Percentiles rank a stretch among this genome's conserved stretches.
Evolutionary conservation across 2,329 filamentous ascomycete genomes (phyloP).

Genomic region (Scortechinia acanthostroma): DNA sequence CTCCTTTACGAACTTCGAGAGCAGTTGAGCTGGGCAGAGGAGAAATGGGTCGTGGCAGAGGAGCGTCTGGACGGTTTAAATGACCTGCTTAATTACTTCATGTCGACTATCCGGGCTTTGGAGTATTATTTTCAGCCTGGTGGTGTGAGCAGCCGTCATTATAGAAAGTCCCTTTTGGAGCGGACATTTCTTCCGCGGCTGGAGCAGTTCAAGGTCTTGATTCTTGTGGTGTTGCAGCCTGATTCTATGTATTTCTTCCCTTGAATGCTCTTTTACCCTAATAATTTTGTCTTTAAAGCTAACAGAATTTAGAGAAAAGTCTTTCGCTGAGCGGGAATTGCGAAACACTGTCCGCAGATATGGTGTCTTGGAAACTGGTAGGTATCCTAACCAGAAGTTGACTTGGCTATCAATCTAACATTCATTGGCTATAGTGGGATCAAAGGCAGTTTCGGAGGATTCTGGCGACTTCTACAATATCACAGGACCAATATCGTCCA

Average conservation of each 20-base stretch:
- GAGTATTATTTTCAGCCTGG: conserved; percentile 19
- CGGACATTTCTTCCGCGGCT: conserved; percentile 13
- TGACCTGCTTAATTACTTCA: conserved; percentile 13
- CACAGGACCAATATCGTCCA: conserved; percentile 8
- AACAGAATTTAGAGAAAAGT: not conserved
- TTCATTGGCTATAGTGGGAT: too few species aligned
- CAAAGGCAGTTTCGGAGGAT: too few species aligned
- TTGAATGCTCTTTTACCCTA: not conserved
- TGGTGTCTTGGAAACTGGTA: not conserved
- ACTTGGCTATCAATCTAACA: not conserved
- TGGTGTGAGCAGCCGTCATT: conserved; percentile 13
- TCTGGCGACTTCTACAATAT: not conserved
- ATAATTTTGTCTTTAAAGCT: not conserved
- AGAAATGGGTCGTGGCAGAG: not conserved
- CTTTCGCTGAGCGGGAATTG: not conserved
- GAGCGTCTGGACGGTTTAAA: conserved; percentile 7
- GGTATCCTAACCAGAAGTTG: not conserved
- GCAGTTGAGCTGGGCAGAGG: not conserved
- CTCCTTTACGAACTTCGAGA: not conserved
- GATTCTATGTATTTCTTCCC: not conserved
- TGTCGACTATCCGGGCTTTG: conserved; percentile 12
- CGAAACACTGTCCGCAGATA: not conserved
- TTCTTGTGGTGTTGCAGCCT: conserved; percentile 15
- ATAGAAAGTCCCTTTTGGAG: conserved; percentile 15
- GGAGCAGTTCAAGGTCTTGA: conserved; percentile 17